Percentiles rank a stretch among this genome's conserved stretches.
phyloP scores from a whole-genome alignment of 2,329 filamentous ascomycete genomes.

The Seiridium unicorne region DNA sequence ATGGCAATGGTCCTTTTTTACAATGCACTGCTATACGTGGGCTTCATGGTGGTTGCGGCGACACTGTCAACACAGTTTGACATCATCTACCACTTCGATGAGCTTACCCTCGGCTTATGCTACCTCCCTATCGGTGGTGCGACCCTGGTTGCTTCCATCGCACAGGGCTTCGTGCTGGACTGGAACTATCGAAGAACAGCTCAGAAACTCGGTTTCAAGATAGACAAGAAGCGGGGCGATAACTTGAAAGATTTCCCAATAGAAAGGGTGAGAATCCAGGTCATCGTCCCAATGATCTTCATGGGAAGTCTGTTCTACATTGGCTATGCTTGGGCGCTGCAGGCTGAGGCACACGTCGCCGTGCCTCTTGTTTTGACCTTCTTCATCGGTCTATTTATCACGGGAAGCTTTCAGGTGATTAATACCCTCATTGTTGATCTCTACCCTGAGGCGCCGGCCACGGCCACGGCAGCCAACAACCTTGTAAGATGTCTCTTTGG shows the following conservation, averaged over 20 bases:
- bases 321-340: constrained; percentile 57
- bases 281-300: constrained; percentile 52
- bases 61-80: constrained; percentile 52
- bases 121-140: constrained; percentile 54
- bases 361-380: constrained; percentile 56
- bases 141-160: constrained; percentile 45
- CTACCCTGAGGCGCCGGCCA: constrained; percentile 58
- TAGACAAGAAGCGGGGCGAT: constrained; percentile 57
- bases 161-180: constrained; percentile 58
- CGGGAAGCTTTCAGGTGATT: constrained; percentile 63
- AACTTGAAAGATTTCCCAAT: constrained; percentile 53
- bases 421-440: constrained; percentile 64
- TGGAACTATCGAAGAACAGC: constrained; percentile 73
- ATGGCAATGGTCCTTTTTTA: constrained; percentile 52
- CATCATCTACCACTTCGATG: constrained; percentile 48
- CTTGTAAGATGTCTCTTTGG: constrained; percentile 61
- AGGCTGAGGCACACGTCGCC: constrained; percentile 49
- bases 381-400: constrained; percentile 55
- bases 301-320: constrained; percentile 52
- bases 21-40: constrained; percentile 53
- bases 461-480: constrained; percentile 64
- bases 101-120: constrained; percentile 52
- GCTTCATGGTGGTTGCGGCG: constrained; percentile 53
- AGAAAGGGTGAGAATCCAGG: constrained; percentile 52
- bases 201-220: constrained; percentile 55